Percentiles rank a stretch among this genome's conserved stretches.
Evolutionary conservation across 1,284 basidiomycete genomes (phyloP).

Genomic region (Puccinia novopanici): DNA sequence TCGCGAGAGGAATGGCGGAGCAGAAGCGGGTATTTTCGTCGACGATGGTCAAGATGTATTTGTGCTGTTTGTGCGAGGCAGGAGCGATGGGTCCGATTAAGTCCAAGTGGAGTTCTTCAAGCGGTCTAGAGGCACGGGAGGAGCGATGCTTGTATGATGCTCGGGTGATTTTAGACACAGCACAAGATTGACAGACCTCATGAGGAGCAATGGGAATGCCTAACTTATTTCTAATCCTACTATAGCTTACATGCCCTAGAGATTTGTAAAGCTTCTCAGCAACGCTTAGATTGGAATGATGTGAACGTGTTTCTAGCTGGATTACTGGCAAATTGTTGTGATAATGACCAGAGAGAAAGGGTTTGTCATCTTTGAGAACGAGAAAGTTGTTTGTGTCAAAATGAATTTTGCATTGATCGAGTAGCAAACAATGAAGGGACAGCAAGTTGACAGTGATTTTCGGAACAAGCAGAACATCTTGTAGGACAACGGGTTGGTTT

Average conservation of each 20-base stretch:
- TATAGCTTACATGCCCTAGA: background rate
- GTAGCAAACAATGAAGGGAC: background rate
- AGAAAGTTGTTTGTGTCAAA: background rate
- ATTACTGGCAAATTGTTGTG: background rate
- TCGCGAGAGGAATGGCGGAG: too few species aligned
- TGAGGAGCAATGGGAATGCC: background rate
- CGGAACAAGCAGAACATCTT: background rate
- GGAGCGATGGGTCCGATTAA: background rate
- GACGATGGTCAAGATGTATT: too few species aligned
- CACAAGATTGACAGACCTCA: background rate
- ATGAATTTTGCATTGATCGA: background rate
- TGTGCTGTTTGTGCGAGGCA: background rate
- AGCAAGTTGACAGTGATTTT: background rate
- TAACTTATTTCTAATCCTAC: background rate
- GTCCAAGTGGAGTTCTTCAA: background rate
- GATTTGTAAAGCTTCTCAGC: background rate
- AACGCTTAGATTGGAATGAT: background rate
- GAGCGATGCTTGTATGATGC: background rate
- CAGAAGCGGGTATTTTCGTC: too few species aligned
- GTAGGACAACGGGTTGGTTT: too few species aligned
- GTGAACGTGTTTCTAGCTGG: background rate
- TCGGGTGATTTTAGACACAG: too few species aligned
- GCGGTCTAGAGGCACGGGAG: background rate
- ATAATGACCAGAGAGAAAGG: background rate
- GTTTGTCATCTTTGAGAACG: background rate